Percentiles rank a stretch among this genome's conserved stretches.
These are phyloP conservation scores for Mycena indigotica DNA, from an alignment of 768 basidiomycete genomes.

Conservation along the genomic window DNA sequence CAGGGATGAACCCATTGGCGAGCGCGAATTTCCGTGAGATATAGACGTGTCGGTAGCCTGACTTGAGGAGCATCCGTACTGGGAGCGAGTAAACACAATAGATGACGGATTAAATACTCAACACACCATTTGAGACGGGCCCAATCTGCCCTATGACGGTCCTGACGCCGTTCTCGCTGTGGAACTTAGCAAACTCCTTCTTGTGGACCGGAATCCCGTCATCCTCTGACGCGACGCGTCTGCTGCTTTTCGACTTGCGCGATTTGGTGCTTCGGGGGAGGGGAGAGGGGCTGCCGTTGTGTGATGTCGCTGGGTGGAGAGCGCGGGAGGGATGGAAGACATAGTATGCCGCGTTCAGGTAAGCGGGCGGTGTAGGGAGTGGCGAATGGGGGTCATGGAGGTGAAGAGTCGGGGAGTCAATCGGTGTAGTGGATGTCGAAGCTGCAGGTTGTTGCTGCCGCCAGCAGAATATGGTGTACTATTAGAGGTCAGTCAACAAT, in stretches of 20 bases:
- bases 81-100: not conserved
- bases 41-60: constrained; percentile 92
- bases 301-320: constrained; percentile 26
- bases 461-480: constrained; percentile 87
- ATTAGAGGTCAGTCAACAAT: constrained; percentile 35
- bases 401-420: constrained; percentile 56
- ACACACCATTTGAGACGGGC: constrained; percentile 84
- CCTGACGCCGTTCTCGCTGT: constrained; percentile 88
- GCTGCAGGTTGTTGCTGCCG: constrained; percentile 52
- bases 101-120: constrained; percentile 33
- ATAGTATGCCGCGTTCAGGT: constrained; percentile 74
- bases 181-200: constrained; percentile 83
- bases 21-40: constrained; percentile 92
- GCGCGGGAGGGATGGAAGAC: constrained; percentile 54
- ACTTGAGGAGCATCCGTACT: constrained; percentile 94
- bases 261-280: constrained; percentile 44
- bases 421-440: constrained; percentile 27
- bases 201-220: constrained; percentile 64
- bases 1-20: constrained; percentile 84
- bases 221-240: constrained; percentile 36
- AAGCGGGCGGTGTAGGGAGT: constrained; percentile 62
- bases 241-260: constrained; percentile 42
- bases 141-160: constrained; percentile 92
- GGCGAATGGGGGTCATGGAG: constrained; percentile 61
- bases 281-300: constrained; percentile 34